Evolutionary conservation across 2,329 filamentous ascomycete genomes (phyloP).

Genomic region (Aspergillus pseudoviridinutans): DNA sequence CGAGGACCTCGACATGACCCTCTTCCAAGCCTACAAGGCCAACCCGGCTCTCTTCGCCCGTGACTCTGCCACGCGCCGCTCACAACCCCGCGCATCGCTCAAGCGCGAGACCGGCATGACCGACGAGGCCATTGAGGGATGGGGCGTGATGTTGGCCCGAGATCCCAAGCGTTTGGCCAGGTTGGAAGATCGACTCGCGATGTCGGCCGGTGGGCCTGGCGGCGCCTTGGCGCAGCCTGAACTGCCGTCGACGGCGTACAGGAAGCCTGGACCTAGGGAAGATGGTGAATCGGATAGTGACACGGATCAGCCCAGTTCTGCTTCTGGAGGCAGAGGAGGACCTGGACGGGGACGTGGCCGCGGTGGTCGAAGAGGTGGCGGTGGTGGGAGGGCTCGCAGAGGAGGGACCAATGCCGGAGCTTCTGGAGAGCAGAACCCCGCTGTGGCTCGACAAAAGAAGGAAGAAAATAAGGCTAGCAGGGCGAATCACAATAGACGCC

Average conservation of each 20-base stretch:
- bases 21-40: slow-evolving; percentile 70
- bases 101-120: slow-evolving; percentile 80
- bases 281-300: slow-evolving; percentile 50
- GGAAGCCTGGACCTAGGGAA: slow-evolving; percentile 29
- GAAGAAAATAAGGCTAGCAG: slow-evolving; percentile 77
- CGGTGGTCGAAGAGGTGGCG: slow-evolving; percentile 46
- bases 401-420: slow-evolving; percentile 55
- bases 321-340: slow-evolving; percentile 27
- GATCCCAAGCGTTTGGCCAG: slow-evolving; percentile 65
- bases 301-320: slow-evolving; percentile 25
- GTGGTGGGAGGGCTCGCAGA: slow-evolving; percentile 49
- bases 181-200: slow-evolving; percentile 66
- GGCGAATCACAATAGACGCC: slow-evolving; percentile 82
- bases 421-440: slow-evolving; percentile 64
- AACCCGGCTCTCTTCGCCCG: slow-evolving; percentile 65
- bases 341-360: slow-evolving; percentile 47
- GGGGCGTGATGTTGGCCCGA: slow-evolving; percentile 78
- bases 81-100: slow-evolving; percentile 59
- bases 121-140: slow-evolving; percentile 90
- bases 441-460: slow-evolving; percentile 68
- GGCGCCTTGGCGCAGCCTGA: slow-evolving; percentile 53
- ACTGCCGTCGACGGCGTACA: slow-evolving; percentile 64
- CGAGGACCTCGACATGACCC: slow-evolving; percentile 56
- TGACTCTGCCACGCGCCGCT: slow-evolving; percentile 65
- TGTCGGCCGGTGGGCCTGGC: slow-evolving; percentile 54